A percentile compares a stretch with the other conserved stretches of the same genome.
phyloP scores from a whole-genome alignment of 331 rosid genomes.

The Pyracantha coccinea region DNA sequence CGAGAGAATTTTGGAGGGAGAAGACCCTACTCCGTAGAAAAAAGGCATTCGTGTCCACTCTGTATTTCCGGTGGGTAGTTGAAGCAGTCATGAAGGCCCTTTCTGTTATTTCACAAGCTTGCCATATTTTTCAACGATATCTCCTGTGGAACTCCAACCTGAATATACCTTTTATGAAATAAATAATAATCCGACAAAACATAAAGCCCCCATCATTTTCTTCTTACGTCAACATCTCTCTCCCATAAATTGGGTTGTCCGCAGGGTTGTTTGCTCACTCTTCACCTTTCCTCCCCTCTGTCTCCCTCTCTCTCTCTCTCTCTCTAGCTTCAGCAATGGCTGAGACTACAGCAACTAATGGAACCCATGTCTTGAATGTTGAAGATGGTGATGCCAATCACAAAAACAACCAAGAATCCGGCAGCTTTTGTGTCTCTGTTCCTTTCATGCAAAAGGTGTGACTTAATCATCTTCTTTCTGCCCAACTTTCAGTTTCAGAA shows the following conservation, averaged over 20 bases:
- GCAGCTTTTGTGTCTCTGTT: slow-evolving; percentile 10
- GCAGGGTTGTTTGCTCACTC: not conserved
- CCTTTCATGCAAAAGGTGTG: slow-evolving; percentile 66
- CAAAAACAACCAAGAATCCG: slow-evolving; percentile 6
- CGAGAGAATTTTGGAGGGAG: too few relatives aligned
- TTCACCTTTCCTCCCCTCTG: not conserved
- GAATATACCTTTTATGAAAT: not conserved
- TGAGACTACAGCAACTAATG: slow-evolving; percentile 20
- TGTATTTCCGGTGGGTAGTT: slow-evolving; percentile 61
- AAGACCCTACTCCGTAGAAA: too few relatives aligned
- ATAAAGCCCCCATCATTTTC: not conserved
- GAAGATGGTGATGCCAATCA: slow-evolving; percentile 16
- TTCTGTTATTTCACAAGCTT: not conserved
- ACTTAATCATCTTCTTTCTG: not conserved
- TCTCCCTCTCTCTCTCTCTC: not conserved
- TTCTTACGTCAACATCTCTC: slow-evolving; percentile 1
- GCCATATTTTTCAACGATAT: slow-evolving; percentile 19
- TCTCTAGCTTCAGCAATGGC: slow-evolving; percentile 32
- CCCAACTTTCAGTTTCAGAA: not conserved
- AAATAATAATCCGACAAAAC: not conserved
- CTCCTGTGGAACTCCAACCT: not conserved
- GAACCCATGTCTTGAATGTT: slow-evolving; percentile 30
- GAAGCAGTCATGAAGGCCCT: slow-evolving; percentile 32
- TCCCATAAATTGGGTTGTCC: slow-evolving; percentile 27
- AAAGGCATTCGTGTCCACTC: slow-evolving; percentile 6